Conservation (phyloP, 768 basidiomycete genomes). For the Auricularia sp. region DNA sequence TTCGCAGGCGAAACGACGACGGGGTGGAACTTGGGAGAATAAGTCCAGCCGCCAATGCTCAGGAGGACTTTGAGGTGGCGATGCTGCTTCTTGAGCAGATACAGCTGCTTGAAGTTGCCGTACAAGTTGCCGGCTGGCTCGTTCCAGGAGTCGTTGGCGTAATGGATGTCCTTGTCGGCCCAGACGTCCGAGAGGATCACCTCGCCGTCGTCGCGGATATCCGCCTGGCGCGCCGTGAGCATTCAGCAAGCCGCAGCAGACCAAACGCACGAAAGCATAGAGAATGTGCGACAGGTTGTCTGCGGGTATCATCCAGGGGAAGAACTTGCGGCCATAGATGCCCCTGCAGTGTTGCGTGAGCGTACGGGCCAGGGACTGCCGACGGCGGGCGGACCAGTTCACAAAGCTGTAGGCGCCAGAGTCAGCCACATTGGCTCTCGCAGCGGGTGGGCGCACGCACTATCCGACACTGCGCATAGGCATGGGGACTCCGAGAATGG, state of each 20-base stretch:
- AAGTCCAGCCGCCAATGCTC: constrained; percentile 91
- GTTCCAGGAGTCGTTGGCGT: constrained; percentile 91
- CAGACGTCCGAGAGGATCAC: constrained; percentile 83
- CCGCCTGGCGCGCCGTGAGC: constrained; percentile 82
- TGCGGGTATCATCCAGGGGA: constrained; percentile 75
- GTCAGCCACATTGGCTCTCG: not conserved
- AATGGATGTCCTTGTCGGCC: constrained; percentile 97
- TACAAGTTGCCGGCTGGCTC: constrained; percentile 86
- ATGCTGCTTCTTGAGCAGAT: constrained; percentile 78
- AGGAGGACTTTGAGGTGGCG: constrained; percentile 63
- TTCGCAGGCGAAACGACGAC: constrained; percentile 56
- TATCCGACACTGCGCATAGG: constrained; percentile 5
- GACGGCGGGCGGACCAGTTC: constrained; percentile 4
- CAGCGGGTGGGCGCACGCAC: not conserved
- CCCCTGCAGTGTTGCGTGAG: constrained; percentile 44
- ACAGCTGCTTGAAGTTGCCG: constrained; percentile 91
- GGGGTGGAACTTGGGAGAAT: constrained; percentile 78
- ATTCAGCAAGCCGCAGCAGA: not conserved
- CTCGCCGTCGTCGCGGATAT: constrained; percentile 76
- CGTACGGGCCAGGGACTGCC: not conserved
- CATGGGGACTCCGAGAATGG: not conserved
- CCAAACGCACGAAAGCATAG: constrained; percentile 5
- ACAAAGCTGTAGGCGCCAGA: constrained; percentile 5
- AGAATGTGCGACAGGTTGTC: constrained; percentile 12
- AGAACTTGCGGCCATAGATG: constrained; percentile 89